Evolutionary conservation across 2,329 filamentous ascomycete species (phyloP).

Genomic region (Venturia aucupariae): DNA sequence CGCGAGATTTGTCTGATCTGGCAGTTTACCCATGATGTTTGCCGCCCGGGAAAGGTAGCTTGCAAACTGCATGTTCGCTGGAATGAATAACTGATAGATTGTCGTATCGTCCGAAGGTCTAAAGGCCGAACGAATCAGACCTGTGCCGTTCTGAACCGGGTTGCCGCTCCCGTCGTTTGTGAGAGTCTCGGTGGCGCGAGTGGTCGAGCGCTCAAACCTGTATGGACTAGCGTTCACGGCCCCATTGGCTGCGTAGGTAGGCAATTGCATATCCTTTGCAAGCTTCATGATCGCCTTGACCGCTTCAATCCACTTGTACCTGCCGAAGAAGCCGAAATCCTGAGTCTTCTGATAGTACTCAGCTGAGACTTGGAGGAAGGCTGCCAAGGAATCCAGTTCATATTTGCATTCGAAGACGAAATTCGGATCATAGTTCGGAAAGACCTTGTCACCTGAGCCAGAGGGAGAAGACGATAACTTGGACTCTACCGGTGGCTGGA

Average conservation of each 20-base stretch:
- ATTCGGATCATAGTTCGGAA: conserved; percentile 32
- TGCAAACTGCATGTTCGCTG: conserved; percentile 62
- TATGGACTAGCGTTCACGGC: conserved; percentile 36
- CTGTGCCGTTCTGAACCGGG: conserved; percentile 39
- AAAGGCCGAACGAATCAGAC: conserved; percentile 41
- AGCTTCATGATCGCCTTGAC: conserved; percentile 37
- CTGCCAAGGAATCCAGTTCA: conserved; percentile 43
- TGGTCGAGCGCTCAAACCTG: conserved; percentile 35
- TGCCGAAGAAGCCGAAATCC: conserved; percentile 39
- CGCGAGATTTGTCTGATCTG: conserved; percentile 46
- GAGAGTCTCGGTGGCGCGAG: conserved; percentile 38
- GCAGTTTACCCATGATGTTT: conserved; percentile 30
- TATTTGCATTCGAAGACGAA: conserved; percentile 46
- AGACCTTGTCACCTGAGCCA: conserved; percentile 33
- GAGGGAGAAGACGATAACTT: conserved; percentile 33
- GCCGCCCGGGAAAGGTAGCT: conserved; percentile 48
- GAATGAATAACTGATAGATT: conserved; percentile 41
- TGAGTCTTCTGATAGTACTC: conserved; percentile 42
- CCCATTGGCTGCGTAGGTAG: conserved; percentile 40
- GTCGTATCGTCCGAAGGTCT: conserved; percentile 42
- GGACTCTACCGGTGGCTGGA: conserved; percentile 42
- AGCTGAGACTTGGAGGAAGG: conserved; percentile 40
- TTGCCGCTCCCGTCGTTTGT: conserved; percentile 46
- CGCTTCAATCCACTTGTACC: conserved; percentile 38
- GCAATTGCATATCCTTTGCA: conserved; percentile 37